phyloP scores from a whole-genome alignment of 1,139 yeast genomes.

The Saccharomyces hybrid region DNA sequence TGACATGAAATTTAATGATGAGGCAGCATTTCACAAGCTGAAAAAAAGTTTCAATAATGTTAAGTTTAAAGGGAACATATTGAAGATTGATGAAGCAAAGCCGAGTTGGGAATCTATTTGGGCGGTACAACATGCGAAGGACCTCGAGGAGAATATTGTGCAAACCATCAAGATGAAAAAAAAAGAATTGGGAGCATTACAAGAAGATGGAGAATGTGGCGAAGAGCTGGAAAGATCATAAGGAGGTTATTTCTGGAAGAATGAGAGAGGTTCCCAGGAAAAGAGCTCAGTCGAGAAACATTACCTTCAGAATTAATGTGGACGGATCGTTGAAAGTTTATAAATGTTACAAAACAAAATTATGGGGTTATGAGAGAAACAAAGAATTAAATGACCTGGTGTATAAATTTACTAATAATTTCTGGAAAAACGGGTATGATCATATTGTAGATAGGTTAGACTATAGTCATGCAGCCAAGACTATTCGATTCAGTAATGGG shows the following conservation, averaged over 20 bases:
- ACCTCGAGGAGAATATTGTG: conserved; percentile 23
- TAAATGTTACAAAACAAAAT: conserved; percentile 59
- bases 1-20: conserved; percentile 46
- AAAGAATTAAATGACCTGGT: conserved; percentile 56
- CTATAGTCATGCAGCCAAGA: conserved; percentile 18
- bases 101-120: conserved; percentile 41
- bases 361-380: conserved; percentile 84
- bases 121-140: conserved; percentile 37
- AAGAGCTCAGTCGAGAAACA: conserved; percentile 35
- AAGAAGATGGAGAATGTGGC: conserved; percentile 35
- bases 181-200: conserved; percentile 35
- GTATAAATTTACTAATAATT: conserved; percentile 42
- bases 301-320: conserved; percentile 59
- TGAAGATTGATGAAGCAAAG: conserved; percentile 46
- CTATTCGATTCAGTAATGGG: conserved; percentile 15
- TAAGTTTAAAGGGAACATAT: conserved; percentile 62
- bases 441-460: conserved; percentile 61
- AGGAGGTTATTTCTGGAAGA: conserved; percentile 56
- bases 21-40: conserved; percentile 41
- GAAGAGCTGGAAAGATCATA: conserved; percentile 38
- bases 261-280: conserved; percentile 48
- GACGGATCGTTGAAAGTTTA: conserved; percentile 54
- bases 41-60: conserved; percentile 58
- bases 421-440: conserved; percentile 77
- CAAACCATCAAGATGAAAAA: conserved; percentile 32